Evolutionary conservation across 176 grass and related monocot genomes (phyloP), one percentile per base, ranked within the genome.

Genomic region (Musa troglodytarum): DNA sequence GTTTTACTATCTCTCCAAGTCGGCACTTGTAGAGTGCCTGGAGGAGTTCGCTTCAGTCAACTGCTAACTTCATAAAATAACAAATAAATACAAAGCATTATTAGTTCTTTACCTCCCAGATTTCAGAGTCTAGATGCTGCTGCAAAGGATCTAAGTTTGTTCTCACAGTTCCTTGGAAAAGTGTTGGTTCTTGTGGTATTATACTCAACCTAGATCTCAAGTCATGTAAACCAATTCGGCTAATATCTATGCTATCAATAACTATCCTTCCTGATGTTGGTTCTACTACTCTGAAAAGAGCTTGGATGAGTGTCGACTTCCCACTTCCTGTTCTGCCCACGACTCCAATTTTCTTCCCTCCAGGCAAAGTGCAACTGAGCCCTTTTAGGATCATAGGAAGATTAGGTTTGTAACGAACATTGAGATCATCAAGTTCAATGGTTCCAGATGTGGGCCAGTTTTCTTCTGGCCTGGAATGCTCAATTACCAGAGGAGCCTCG

Each of bases 291-390:
- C 93, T 84, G 88, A 96, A 96, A 71, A 96, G 79, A 68, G 89
- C 83, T 76, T 92, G 89, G 53, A 96, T 96, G 34, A 96, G 89
- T n/a, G 93, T 96, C 62, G 93, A 92, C 72, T 96, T 96, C 25
- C 93, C 93, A 81, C 93, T 90, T 43, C 93, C 89, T 19, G 93
- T 96, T 43, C 93, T 80, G 16, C 93, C 93, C 5, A 96, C 93
- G 53, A 96, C 87, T 50, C 93, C 93, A 83, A 92, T 87, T 86
- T 96, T 96, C 80, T 76, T 88, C 54, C 83, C 89, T 82, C 89
- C 93, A 28, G 87, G 93, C 74, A 96, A 90, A 71, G 64, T 92
- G 79, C 93, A 96, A 57, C 79, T 96, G 78, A 96, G 90, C 71
- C 89, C 83, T 72, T 85, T 89, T 50, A 96, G 85, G 20, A 96